Conservation (phyloP, 768 basidiomycete genomes). For the Chalciporus sphaerocephalus region DNA sequence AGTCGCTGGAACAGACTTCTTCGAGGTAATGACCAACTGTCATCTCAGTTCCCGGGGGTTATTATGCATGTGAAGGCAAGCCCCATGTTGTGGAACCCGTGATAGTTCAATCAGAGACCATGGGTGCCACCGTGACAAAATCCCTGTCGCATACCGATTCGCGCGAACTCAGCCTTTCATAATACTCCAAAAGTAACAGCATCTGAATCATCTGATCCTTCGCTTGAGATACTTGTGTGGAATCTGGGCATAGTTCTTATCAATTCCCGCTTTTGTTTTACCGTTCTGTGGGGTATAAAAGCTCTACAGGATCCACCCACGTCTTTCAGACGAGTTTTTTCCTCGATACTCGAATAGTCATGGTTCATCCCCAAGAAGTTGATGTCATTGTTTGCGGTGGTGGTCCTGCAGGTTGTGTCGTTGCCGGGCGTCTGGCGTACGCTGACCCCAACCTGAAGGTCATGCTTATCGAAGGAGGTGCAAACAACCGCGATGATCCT, state of each 20-base stretch:
- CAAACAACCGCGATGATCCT: conserved; percentile 69
- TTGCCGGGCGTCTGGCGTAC: conserved; percentile 65
- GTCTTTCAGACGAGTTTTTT: neutral
- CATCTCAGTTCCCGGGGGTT: neutral
- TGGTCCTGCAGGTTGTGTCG: conserved; percentile 64
- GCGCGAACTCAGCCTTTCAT: neutral
- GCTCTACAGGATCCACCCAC: neutral
- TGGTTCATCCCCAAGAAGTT: conserved; percentile 63
- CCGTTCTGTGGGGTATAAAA: conserved; percentile 13
- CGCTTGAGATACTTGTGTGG: neutral
- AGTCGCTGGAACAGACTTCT: neutral
- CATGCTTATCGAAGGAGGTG: conserved; percentile 71
- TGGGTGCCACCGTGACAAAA: neutral
- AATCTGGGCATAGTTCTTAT: neutral
- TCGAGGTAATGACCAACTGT: neutral
- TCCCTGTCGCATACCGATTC: neutral
- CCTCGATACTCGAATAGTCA: conserved; percentile 13
- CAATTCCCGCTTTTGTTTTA: conserved; percentile 4
- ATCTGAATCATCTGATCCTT: conserved; percentile 16
- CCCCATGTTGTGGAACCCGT: neutral
- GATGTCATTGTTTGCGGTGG: conserved; percentile 66
- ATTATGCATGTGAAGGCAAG: conserved; percentile 5
- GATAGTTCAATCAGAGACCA: neutral
- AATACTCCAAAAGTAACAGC: neutral
- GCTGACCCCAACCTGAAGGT: conserved; percentile 71